phyloP scores from a whole-genome alignment of 2,329 filamentous ascomycete species.

The Penicillium janthinellum region DNA sequence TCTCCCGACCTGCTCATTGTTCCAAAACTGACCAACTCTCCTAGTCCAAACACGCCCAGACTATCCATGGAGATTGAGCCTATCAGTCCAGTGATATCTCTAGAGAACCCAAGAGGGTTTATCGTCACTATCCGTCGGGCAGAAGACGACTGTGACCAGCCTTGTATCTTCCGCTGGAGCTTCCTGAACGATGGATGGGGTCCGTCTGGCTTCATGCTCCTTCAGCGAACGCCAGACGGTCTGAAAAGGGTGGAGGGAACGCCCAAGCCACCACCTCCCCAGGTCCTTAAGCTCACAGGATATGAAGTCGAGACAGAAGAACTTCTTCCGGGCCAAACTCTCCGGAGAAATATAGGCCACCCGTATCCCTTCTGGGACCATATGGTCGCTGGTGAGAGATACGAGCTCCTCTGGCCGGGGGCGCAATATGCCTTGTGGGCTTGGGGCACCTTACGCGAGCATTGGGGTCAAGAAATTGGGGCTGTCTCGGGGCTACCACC shows the following conservation, averaged over 20 bases:
- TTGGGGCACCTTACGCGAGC: slow-evolving; percentile 12
- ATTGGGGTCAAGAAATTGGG: neutral
- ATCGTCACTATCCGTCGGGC: neutral
- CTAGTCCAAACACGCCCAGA: neutral
- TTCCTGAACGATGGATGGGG: slow-evolving; percentile 5
- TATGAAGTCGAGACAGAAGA: neutral
- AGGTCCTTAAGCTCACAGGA: neutral
- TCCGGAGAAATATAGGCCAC: neutral
- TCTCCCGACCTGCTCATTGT: neutral
- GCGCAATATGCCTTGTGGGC: slow-evolving; percentile 15
- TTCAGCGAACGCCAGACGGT: slow-evolving; percentile 8
- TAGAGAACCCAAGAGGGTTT: neutral
- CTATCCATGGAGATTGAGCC: neutral
- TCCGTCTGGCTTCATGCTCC: slow-evolving; percentile 10
- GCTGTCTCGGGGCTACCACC: neutral
- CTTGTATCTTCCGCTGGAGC: slow-evolving; percentile 8
- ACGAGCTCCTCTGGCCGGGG: slow-evolving; percentile 12
- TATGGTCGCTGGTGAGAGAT: slow-evolving; percentile 10
- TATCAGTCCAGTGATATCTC: neutral
- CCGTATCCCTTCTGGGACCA: neutral
- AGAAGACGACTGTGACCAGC: neutral
- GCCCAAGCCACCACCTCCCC: neutral
- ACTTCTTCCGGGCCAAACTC: neutral
- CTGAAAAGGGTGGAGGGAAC: slow-evolving; percentile 5
- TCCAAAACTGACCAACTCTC: neutral